Base-by-base conservation (phyloP, 805 yeast genomes). In the Barnettozyma populi region DNA sequence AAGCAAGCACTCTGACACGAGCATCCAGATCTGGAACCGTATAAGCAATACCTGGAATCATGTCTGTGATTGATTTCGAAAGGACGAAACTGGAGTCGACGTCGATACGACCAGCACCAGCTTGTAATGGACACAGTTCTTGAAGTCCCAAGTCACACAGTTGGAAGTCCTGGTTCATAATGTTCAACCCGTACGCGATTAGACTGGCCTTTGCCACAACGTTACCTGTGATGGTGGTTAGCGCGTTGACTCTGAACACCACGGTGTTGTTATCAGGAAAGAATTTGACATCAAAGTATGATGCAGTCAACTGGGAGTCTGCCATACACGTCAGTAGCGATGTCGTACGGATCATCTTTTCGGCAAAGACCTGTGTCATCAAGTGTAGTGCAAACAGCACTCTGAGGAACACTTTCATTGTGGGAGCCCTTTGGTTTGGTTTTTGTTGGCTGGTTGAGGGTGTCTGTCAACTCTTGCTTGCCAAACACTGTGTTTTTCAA, bases 11-110 rank as follows among this genome's bases (percentile, higher is more conserved):
- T 54, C 83, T 73, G 25, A 90, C 97, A 52, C 86, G 78, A 5
- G 97, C 99, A 62, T 94, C 99, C 54, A 94, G 71, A 66, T 94
- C 96, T 0, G 99, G 99, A 45, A 94, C 76, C 2, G 95, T 83
- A 67, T 81, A 94, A 2, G 97, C 97, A 20, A 94, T 73, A 9
- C 81, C 76, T 1, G 99, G 99, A 49, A 94, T 76, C 50, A 75
- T 67, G 11, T 68, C 64, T 5, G 76, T 65, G 47, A 80, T 59
- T 24, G 68, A 65, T 2, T 50, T 24, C 10, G 72, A 62, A 9
- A 89, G 53, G 5, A 58, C 52, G 56, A 81, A 74, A 27, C 70
- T 65, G 14, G 85, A 74, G 34, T 66, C 58, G 37, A 92, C 74
- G 54, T 86, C 95, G 56, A 94, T 78, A 66, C 90, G 89, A 36